Conservation (phyloP, 2,329 filamentous ascomycete genomes). For the Exophiala sideris region DNA sequence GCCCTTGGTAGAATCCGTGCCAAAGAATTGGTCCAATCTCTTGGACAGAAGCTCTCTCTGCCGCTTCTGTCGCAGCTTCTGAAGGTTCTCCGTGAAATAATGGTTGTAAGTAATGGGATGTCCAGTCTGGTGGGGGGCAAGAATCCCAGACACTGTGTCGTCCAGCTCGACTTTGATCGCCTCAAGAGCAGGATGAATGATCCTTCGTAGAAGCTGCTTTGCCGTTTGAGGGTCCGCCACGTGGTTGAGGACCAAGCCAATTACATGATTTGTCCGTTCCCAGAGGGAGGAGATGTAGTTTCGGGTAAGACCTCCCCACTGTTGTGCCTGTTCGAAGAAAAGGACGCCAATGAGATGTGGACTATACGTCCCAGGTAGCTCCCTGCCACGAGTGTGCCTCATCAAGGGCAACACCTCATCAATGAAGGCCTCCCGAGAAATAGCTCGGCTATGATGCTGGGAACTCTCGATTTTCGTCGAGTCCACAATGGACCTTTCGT, state of each 20-base stretch:
- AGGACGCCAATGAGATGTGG: conserved; percentile 57
- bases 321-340: conserved; percentile 56
- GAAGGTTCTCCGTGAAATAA: conserved; percentile 35
- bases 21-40: conserved; percentile 2
- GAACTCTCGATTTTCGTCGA: conserved; percentile 5
- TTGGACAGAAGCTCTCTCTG: neutral
- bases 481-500: conserved; percentile 18
- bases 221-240: conserved; percentile 42
- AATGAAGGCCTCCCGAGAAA: conserved; percentile 38
- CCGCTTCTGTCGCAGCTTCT: conserved; percentile 21
- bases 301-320: conserved; percentile 44
- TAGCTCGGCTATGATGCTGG: conserved; percentile 16
- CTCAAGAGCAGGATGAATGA: conserved; percentile 43
- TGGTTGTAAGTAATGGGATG: conserved; percentile 39
- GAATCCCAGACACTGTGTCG: conserved; percentile 43
- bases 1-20: neutral
- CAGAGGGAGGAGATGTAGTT: too few species aligned
- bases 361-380: conserved; percentile 44
- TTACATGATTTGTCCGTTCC: too few species aligned
- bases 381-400: conserved; percentile 30
- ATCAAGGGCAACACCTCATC: conserved; percentile 41
- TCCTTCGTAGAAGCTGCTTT: conserved; percentile 35
- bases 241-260: conserved; percentile 18
- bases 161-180: conserved; percentile 36
- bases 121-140: conserved; percentile 44